Evolutionary conservation across 2,329 filamentous ascomycete species (phyloP).

Genomic region (Xylariaceae sp.): DNA sequence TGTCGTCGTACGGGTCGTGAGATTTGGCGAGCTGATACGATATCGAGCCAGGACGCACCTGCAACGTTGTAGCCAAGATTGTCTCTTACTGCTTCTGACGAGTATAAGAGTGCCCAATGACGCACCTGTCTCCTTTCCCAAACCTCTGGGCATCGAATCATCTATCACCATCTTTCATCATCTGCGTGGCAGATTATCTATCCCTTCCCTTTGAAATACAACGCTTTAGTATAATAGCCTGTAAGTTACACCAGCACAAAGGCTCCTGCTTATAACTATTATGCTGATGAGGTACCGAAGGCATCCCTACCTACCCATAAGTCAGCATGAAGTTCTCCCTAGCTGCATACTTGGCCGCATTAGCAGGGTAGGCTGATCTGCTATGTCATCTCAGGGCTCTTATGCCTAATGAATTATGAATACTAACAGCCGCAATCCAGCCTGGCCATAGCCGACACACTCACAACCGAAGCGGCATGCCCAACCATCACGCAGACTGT

Average conservation of each 20-base stretch:
- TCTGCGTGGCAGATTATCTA: too few species aligned
- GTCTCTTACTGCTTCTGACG: too few species aligned
- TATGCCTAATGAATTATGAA: not conserved
- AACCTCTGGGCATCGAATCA: too few species aligned
- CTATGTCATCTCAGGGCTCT: not conserved
- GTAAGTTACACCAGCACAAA: constrained; percentile 1
- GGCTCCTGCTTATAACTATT: not conserved
- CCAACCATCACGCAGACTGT: constrained; percentile 1
- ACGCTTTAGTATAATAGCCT: too few species aligned
- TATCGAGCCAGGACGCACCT: too few species aligned
- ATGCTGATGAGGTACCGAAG: not conserved
- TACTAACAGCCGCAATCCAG: constrained; percentile 1
- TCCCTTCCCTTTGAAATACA: too few species aligned
- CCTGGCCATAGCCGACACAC: not conserved
- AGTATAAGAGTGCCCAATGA: too few species aligned
- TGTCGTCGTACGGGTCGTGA: not conserved
- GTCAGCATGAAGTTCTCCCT: constrained; percentile 22
- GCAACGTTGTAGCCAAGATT: too few species aligned
- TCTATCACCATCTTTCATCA: too few species aligned
- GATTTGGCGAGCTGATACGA: not conserved
- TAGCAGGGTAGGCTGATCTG: constrained; percentile 21
- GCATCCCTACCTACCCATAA: not conserved
- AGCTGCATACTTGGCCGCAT: constrained; percentile 16
- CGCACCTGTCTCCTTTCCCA: too few species aligned
- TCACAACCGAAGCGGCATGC: not conserved